Conservation (phyloP, 805 yeast species). For the Candida rishiriensis region DNA sequence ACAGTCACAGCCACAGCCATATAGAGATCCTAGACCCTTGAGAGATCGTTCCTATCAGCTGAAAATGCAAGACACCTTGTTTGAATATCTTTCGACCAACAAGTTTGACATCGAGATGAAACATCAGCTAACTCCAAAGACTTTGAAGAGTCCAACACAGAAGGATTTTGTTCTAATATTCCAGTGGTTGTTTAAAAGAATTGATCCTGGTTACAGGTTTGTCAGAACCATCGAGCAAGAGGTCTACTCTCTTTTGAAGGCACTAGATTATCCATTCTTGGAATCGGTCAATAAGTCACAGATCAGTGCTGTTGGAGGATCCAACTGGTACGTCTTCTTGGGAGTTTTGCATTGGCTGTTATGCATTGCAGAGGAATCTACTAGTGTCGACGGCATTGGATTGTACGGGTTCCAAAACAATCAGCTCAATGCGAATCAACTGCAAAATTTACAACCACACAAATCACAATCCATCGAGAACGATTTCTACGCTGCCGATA, state of each 20-base stretch:
- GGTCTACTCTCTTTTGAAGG: conserved; percentile 60
- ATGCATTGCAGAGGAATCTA: conserved; percentile 42
- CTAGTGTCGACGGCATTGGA: conserved; percentile 33
- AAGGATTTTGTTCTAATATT: conserved; percentile 76
- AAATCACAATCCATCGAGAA: conserved; percentile 9
- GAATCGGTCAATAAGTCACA: conserved; percentile 80
- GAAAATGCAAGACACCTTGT: conserved; percentile 61
- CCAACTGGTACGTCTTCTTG: conserved; percentile 77
- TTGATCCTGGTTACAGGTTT: conserved; percentile 77
- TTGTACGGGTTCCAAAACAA: conserved; percentile 22
- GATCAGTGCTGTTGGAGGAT: conserved; percentile 87
- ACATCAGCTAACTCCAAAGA: conserved; percentile 60
- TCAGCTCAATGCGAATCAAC: conserved; percentile 10
- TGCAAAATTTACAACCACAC: background rate
- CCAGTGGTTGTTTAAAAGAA: conserved; percentile 69
- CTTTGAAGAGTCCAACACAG: conserved; percentile 76
- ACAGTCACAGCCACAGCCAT: conserved; percentile 7
- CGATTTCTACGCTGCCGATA: conserved; percentile 20
- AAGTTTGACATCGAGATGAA: conserved; percentile 73
- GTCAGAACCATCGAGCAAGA: conserved; percentile 69
- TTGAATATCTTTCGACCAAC: conserved; percentile 56
- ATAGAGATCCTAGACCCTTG: conserved; percentile 68
- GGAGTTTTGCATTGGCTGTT: conserved; percentile 85
- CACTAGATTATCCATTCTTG: conserved; percentile 71
- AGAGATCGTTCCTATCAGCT: conserved; percentile 67